These are phyloP conservation scores for Porcisia deanei DNA, from an alignment of 208 protist genomes.

Conservation along the genomic window DNA sequence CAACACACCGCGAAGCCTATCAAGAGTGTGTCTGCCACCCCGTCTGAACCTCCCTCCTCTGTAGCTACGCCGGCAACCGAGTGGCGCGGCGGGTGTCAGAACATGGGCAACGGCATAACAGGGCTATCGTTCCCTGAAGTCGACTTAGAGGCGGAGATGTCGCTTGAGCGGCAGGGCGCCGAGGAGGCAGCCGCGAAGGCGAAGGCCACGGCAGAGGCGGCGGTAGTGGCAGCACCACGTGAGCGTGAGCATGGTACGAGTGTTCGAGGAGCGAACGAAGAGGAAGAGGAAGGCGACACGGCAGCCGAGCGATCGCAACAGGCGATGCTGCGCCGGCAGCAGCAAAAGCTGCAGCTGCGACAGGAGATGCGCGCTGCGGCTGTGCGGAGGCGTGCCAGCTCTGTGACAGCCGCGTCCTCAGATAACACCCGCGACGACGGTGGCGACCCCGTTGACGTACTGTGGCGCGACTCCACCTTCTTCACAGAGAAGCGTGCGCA, in stretches of 20 bases:
- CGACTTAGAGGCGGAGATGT: constrained; percentile 42
- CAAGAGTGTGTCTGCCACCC: background rate
- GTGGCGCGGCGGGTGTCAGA: constrained; percentile 44
- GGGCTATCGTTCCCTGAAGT: constrained; percentile 76
- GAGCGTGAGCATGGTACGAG: background rate
- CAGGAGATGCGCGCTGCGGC: constrained; percentile 22
- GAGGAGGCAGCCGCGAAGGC: constrained; percentile 16
- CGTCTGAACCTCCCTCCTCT: background rate
- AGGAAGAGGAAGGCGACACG: background rate
- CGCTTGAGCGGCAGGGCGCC: constrained; percentile 13
- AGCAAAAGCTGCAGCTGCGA: constrained; percentile 15
- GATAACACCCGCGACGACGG: background rate
- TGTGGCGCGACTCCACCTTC: constrained; percentile 31
- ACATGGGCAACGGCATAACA: constrained; percentile 68
- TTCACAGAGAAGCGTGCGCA: constrained; percentile 16
- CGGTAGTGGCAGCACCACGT: constrained; percentile 1
- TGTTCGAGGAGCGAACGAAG: background rate
- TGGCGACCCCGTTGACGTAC: constrained; percentile 39
- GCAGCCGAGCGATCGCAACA: background rate
- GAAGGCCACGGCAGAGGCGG: constrained; percentile 9
- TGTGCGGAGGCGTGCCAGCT: background rate
- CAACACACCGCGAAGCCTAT: background rate
- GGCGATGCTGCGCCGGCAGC: constrained; percentile 16
- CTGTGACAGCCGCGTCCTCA: background rate
- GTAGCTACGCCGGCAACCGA: constrained; percentile 1